phyloP scores from a whole-genome alignment of 2,329 filamentous ascomycete genomes.

The Apiospora sp. region DNA sequence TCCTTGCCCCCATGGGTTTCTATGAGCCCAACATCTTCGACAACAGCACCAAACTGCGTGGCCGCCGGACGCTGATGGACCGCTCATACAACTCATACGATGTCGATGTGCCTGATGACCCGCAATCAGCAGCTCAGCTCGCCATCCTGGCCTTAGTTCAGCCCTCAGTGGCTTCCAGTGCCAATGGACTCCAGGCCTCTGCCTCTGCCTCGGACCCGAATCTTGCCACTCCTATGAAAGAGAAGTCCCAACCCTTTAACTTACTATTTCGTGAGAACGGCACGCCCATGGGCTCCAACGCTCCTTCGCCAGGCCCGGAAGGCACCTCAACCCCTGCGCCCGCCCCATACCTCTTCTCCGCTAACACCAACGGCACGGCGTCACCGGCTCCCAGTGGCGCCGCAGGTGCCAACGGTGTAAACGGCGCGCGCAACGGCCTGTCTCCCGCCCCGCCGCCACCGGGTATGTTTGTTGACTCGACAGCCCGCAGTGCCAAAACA shows the following conservation, averaged over 20 bases:
- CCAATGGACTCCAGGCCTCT: conserved; percentile 51
- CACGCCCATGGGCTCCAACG: conserved; percentile 85
- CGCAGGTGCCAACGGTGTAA: not conserved
- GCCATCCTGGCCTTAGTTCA: conserved; percentile 68
- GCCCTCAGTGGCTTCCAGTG: conserved; percentile 60
- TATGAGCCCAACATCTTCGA: conserved; percentile 91
- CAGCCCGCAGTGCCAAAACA: conserved; percentile 57
- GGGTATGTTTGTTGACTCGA: conserved; percentile 59
- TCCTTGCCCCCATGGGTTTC: conserved; percentile 93
- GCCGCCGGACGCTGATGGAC: conserved; percentile 82
- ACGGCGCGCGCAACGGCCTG: conserved; percentile 55
- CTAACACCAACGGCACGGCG: conserved; percentile 52
- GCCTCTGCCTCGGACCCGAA: conserved; percentile 51
- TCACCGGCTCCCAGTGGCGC: conserved; percentile 60
- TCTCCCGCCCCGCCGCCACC: conserved; percentile 52
- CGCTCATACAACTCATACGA: conserved; percentile 96
- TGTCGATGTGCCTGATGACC: conserved; percentile 85
- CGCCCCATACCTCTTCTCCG: conserved; percentile 63
- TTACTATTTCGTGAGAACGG: conserved; percentile 76
- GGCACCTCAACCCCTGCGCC: conserved; percentile 72
- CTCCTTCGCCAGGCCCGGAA: conserved; percentile 87
- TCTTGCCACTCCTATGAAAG: conserved; percentile 67
- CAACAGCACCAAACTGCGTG: conserved; percentile 78
- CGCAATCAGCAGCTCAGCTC: conserved; percentile 83
- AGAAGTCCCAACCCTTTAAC: conserved; percentile 72